These are phyloP conservation scores for Porcisia deanei DNA, from an alignment of 208 protist genomes.

Conservation along the genomic window DNA sequence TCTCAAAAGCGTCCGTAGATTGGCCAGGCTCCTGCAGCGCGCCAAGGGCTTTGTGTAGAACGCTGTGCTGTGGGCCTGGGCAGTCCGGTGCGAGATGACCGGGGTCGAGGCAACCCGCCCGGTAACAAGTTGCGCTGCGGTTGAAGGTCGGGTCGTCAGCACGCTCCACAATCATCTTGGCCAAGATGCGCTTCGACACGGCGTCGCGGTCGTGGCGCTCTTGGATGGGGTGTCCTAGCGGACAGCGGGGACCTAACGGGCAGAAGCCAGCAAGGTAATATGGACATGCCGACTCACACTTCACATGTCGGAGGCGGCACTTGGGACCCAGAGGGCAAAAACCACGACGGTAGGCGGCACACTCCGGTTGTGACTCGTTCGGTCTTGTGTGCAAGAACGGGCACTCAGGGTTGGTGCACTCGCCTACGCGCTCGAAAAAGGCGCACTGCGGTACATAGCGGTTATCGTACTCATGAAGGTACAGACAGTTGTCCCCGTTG, in stretches of 20 bases:
- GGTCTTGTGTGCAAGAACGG: constrained; percentile 92
- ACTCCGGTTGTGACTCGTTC: constrained; percentile 84
- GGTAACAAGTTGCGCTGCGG: constrained; percentile 76
- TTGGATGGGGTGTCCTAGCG: constrained; percentile 90
- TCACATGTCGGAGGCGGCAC: constrained; percentile 91
- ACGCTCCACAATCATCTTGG: constrained; percentile 70
- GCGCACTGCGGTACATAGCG: constrained; percentile 95
- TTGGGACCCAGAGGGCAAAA: constrained; percentile 90
- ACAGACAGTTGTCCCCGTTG: constrained; percentile 96
- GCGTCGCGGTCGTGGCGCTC: constrained; percentile 76
- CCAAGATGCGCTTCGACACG: constrained; percentile 64
- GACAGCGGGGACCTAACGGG: constrained; percentile 93
- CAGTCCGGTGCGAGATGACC: constrained; percentile 86
- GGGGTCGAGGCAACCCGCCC: constrained; percentile 78
- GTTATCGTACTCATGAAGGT: constrained; percentile 95
- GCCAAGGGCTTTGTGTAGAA: constrained; percentile 58
- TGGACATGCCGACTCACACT: constrained; percentile 67
- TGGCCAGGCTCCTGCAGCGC: constrained; percentile 80
- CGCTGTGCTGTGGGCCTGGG: constrained; percentile 68
- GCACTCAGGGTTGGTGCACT: constrained; percentile 97
- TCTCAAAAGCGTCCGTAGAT: constrained; percentile 44
- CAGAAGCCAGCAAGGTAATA: constrained; percentile 96
- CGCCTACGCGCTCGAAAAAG: constrained; percentile 95
- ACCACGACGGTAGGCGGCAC: constrained; percentile 86
- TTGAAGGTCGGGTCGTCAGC: constrained; percentile 76